Percentiles rank a stretch among this genome's conserved stretches.
Conservation (phyloP, 129 eudicot genomes). For the Saussurea involucrata region DNA sequence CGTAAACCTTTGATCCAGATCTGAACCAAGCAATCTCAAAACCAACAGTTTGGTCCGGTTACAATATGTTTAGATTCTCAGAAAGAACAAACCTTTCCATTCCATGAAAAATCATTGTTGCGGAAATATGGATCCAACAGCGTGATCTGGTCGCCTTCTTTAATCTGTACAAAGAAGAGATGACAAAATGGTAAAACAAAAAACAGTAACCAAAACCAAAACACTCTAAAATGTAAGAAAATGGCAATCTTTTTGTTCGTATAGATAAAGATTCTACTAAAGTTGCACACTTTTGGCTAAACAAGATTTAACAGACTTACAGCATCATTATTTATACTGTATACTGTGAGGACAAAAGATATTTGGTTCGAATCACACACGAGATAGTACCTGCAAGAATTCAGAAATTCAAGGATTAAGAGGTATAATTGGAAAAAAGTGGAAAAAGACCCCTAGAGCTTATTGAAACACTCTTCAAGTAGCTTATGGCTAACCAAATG, state of each 20-base stretch:
- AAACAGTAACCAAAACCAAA: not conserved
- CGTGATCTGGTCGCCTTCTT: constrained; percentile 80
- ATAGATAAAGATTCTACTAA: not conserved
- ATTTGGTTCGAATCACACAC: constrained; percentile 71
- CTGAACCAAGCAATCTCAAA: too few relatives aligned
- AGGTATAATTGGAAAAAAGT: not conserved
- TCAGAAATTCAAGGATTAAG: constrained; percentile 1
- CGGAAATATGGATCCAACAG: constrained; percentile 71
- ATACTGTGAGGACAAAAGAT: constrained; percentile 73
- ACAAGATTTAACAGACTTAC: constrained; percentile 25
- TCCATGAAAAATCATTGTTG: constrained; percentile 72
- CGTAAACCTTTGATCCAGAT: too few relatives aligned
- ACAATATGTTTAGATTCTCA: not conserved
- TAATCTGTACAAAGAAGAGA: constrained; percentile 44
- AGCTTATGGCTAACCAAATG: not conserved
- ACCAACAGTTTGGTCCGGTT: too few relatives aligned
- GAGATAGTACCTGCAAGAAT: constrained; percentile 71
- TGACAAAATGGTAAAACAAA: not conserved
- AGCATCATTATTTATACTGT: constrained; percentile 62
- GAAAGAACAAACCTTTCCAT: constrained; percentile 57
- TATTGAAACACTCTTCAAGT: not conserved
- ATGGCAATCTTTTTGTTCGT: not conserved
- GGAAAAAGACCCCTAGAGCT: not conserved
- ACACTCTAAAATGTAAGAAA: too few relatives aligned
- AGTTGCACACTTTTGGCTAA: constrained; percentile 2